Evolutionary conservation across 2,329 filamentous ascomycete genomes (phyloP).

Genomic region (Botrytis pseudocinerea): DNA sequence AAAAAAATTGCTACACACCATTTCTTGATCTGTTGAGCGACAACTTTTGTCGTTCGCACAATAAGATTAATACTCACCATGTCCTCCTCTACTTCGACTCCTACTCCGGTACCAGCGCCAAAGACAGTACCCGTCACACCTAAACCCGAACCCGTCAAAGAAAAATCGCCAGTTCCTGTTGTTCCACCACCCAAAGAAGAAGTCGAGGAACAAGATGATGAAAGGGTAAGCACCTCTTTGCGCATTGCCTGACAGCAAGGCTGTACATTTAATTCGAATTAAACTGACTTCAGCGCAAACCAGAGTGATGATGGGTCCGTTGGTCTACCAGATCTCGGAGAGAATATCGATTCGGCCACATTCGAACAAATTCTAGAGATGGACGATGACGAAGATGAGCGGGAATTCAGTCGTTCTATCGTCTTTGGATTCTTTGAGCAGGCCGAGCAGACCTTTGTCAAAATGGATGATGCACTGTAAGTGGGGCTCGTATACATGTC

Average conservation of each 20-base stretch:
- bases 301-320: slow-evolving; percentile 42
- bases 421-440: slow-evolving; percentile 93
- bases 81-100: slow-evolving; percentile 11
- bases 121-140: neutral
- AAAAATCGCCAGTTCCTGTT: slow-evolving; percentile 11
- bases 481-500: slow-evolving; percentile 43
- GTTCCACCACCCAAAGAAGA: slow-evolving; percentile 1
- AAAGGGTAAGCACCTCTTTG: slow-evolving; percentile 22
- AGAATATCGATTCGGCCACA: slow-evolving; percentile 74
- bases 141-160: slow-evolving; percentile 10
- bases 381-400: slow-evolving; percentile 85
- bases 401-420: slow-evolving; percentile 85
- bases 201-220: slow-evolving; percentile 23
- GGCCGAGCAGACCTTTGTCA: slow-evolving; percentile 78
- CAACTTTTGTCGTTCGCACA: slow-evolving; percentile 12
- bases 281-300: slow-evolving; percentile 24
- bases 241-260: neutral
- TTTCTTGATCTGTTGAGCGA: slow-evolving; percentile 11
- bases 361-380: slow-evolving; percentile 98
- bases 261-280: neutral
- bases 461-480: slow-evolving; percentile 85
- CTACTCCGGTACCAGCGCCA: neutral
- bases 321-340: slow-evolving; percentile 59
- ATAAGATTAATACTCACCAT: neutral
- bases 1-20: slow-evolving; percentile 1